Evolutionary conservation across 345 rosid species (phyloP).

Genomic region (Lepidium didymum): DNA sequence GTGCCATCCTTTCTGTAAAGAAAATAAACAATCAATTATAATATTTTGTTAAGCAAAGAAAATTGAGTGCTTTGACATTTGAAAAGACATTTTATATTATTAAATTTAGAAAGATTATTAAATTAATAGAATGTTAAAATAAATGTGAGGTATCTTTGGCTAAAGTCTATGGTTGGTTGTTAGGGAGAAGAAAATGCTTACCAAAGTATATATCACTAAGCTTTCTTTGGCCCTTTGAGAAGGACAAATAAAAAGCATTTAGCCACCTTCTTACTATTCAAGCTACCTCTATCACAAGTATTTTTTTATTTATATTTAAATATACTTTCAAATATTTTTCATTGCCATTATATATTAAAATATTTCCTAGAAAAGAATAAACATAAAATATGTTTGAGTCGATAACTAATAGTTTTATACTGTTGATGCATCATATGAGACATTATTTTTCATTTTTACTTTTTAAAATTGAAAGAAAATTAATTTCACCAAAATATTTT

Average conservation of each 20-base stretch:
- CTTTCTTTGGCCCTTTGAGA: slow-evolving; percentile 36
- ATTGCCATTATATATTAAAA: background rate
- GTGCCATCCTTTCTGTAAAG: slow-evolving; percentile 92
- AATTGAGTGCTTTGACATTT: slow-evolving; percentile 20
- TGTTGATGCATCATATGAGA: too few species aligned
- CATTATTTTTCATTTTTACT: too few species aligned
- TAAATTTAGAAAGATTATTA: background rate
- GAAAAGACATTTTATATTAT: slow-evolving; percentile 15
- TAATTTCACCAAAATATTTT: too few species aligned
- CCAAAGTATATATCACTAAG: slow-evolving; percentile 32
- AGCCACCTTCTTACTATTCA: slow-evolving; percentile 13
- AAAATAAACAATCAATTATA: slow-evolving; percentile 24
- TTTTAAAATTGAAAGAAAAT: too few species aligned
- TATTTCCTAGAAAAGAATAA: too few species aligned
- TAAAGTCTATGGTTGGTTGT: slow-evolving; percentile 59
- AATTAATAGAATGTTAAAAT: slow-evolving; percentile 23
- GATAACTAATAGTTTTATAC: too few species aligned
- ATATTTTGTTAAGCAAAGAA: slow-evolving; percentile 42
- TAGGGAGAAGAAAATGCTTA: slow-evolving; percentile 54
- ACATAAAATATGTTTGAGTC: too few species aligned
- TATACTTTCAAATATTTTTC: background rate
- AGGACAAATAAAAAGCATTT: background rate
- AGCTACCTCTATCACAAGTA: slow-evolving; percentile 8
- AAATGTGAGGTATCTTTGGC: slow-evolving; percentile 31
- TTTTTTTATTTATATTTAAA: background rate